Conservation (phyloP, 768 basidiomycete species). For the Psilocybe cyanescens region DNA sequence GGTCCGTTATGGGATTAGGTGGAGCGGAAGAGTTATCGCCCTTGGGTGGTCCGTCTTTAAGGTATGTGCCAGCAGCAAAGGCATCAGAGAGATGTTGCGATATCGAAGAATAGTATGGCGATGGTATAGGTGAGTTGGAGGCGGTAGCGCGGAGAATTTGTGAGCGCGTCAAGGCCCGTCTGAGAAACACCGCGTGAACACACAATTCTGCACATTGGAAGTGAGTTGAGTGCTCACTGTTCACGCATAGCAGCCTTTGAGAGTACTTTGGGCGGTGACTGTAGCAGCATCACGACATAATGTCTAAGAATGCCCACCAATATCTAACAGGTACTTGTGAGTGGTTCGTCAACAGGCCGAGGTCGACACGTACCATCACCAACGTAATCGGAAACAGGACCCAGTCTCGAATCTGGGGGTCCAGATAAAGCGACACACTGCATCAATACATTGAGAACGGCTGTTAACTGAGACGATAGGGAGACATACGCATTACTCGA, state of each 20-base stretch:
- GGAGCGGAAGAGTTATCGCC: slow-evolving; percentile 60
- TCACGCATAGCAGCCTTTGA: slow-evolving; percentile 82
- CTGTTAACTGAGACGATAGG: not conserved
- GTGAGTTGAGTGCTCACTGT: slow-evolving; percentile 64
- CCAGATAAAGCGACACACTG: slow-evolving; percentile 71
- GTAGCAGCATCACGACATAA: slow-evolving; percentile 87
- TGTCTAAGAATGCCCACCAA: slow-evolving; percentile 92
- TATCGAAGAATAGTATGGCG: slow-evolving; percentile 71
- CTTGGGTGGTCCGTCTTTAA: slow-evolving; percentile 83
- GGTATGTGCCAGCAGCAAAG: slow-evolving; percentile 76
- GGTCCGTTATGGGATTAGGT: slow-evolving; percentile 87
- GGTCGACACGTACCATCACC: slow-evolving; percentile 76
- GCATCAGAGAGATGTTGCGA: slow-evolving; percentile 75
- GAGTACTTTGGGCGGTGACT: slow-evolving; percentile 81
- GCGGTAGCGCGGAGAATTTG: slow-evolving; percentile 85
- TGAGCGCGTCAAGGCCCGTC: slow-evolving; percentile 80
- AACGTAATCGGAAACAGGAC: slow-evolving; percentile 95
- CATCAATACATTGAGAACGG: slow-evolving; percentile 4
- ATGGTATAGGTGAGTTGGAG: slow-evolving; percentile 80
- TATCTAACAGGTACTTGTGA: slow-evolving; percentile 55
- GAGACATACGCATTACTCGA: slow-evolving; percentile 44
- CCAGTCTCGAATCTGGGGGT: slow-evolving; percentile 96
- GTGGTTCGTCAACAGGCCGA: not conserved
- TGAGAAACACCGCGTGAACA: slow-evolving; percentile 25
- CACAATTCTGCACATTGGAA: slow-evolving; percentile 1